phyloP scores from a whole-genome alignment of 306 rosid genomes.

The Oxytropis ochrocephala region DNA sequence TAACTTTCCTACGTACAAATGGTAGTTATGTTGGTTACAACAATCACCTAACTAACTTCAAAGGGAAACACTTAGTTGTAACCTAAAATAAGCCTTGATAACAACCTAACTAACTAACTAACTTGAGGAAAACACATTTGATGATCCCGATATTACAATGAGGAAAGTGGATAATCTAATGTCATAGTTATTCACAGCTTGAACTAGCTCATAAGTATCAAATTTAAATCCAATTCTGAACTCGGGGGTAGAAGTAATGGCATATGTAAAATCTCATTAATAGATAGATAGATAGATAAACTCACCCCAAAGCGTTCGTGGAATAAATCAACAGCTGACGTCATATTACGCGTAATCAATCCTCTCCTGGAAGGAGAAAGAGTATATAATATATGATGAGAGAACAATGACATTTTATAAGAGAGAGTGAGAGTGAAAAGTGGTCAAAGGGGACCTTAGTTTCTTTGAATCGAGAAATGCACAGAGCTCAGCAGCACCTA shows the following conservation, averaged over 20 bases:
- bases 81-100: too few species aligned
- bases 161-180: too few species aligned
- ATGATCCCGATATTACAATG: too few species aligned
- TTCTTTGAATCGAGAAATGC: constrained; percentile 65
- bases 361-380: constrained; percentile 54
- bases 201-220: too few species aligned
- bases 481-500: constrained; percentile 92
- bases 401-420: background rate
- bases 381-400: background rate
- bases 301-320: constrained; percentile 82
- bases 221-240: background rate
- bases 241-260: background rate
- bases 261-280: background rate
- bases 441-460: constrained; percentile 47
- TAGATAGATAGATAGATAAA: background rate
- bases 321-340: constrained; percentile 70
- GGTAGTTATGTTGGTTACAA: too few species aligned
- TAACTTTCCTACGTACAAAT: too few species aligned
- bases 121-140: too few species aligned
- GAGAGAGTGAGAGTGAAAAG: background rate
- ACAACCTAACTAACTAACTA: too few species aligned
- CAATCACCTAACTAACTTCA: too few species aligned
- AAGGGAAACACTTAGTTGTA: too few species aligned
- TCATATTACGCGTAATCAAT: constrained; percentile 76
- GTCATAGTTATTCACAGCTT: too few species aligned